Conservation (phyloP, 1,284 basidiomycete species). For the Entoloma clypeatum region DNA sequence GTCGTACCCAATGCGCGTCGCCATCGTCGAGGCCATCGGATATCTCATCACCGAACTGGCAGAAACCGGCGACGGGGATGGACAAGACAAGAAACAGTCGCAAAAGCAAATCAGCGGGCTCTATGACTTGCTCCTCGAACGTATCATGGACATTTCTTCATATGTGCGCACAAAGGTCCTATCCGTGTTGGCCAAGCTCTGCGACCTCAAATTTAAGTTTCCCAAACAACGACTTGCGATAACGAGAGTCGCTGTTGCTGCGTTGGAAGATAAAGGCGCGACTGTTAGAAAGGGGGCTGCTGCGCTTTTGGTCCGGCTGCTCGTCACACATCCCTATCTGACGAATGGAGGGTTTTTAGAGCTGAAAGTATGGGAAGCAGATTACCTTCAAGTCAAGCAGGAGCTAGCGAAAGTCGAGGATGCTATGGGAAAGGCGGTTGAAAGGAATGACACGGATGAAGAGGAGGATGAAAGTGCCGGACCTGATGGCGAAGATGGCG, state of each 20-base stretch:
- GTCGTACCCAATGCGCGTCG: constrained; percentile 96
- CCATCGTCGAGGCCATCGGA: constrained; percentile 85
- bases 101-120: constrained; percentile 83
- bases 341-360: constrained; percentile 84
- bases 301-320: constrained; percentile 71
- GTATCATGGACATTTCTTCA: constrained; percentile 85
- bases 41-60: constrained; percentile 78
- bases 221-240: constrained; percentile 83
- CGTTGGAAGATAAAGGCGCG: constrained; percentile 89
- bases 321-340: constrained; percentile 90
- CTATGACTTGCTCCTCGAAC: constrained; percentile 82
- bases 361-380: constrained; percentile 69
- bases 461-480: constrained; percentile 39
- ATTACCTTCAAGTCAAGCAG: constrained; percentile 54
- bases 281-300: constrained; percentile 86
- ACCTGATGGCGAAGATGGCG: constrained; percentile 31
- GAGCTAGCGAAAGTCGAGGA: constrained; percentile 60
- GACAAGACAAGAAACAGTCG: constrained; percentile 54
- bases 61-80: constrained; percentile 49
- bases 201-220: constrained; percentile 77
- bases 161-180: constrained; percentile 92
- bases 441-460: constrained; percentile 38
- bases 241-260: constrained; percentile 71
- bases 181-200: constrained; percentile 67
- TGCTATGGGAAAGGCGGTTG: constrained; percentile 52